phyloP scores from a whole-genome alignment of 2,329 filamentous ascomycete species.

The Colletotrichum salicis region DNA sequence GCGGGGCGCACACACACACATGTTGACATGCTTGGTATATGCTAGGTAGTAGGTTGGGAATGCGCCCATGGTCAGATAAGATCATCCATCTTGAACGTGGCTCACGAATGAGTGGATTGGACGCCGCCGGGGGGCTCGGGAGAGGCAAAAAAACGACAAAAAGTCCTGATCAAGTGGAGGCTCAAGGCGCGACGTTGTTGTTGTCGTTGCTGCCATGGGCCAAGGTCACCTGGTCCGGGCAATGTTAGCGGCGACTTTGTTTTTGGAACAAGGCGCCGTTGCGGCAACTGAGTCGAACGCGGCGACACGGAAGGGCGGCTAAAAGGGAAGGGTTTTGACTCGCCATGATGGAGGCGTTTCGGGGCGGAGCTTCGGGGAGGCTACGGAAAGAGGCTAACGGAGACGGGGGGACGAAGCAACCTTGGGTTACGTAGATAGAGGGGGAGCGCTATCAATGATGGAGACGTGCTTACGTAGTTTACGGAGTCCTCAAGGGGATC shows the following conservation, averaged over 20 bases:
- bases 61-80: constrained; percentile 6
- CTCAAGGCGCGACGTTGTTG: constrained; percentile 19
- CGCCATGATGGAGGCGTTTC: constrained; percentile 22
- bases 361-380: constrained; percentile 24
- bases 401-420: not conserved
- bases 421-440: constrained; percentile 15
- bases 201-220: constrained; percentile 8
- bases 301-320: constrained; percentile 14
- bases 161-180: constrained; percentile 16
- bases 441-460: not conserved
- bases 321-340: constrained; percentile 12
- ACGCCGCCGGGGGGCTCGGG: not conserved
- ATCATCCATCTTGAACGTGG: not conserved
- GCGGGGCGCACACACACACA: constrained; percentile 14
- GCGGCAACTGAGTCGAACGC: constrained; percentile 23
- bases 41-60: not conserved
- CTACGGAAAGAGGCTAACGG: constrained; percentile 22
- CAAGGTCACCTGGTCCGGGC: constrained; percentile 12
- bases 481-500: not conserved
- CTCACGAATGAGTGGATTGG: not conserved
- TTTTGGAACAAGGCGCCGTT: constrained; percentile 24
- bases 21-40: not conserved
- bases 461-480: not conserved
- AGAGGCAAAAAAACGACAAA: not conserved
- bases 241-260: constrained; percentile 13